Evolutionary conservation across 495 filamentous ascomycete genomes (phyloP), one percentile per base, ranked within the genome.

Genomic region (Tuber indicum): DNA sequence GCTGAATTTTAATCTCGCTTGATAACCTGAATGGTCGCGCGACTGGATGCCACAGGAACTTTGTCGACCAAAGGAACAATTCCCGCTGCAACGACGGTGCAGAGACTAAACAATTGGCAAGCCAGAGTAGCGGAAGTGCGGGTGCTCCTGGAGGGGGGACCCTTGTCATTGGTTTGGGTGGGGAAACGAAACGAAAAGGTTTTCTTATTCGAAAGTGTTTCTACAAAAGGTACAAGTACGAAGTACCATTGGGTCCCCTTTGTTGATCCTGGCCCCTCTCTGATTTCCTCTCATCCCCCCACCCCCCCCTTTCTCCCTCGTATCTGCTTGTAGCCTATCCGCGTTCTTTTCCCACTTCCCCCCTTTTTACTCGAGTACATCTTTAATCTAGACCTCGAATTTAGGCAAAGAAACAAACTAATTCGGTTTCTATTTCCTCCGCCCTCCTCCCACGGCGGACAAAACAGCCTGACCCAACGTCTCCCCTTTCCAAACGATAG

Each of bases 261-360:
- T 66, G 58, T 66, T 66, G 58, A 66, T 32, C 58, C 58, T 66
- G 26, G 58, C 32, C 32, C 32, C 32, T 66, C 58, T 66, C 26
- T 66, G 26, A 66, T 26, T 66, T 66, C 58, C 16, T 36, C 26
- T 5, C 49, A 58, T 58, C 49, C 58, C 26, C 9, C 49, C 49
- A 1, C 49, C 7, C 8, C 49, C 23, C 23, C n/a, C 58, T 12
- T 66, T 6, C 26, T 26, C 58, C 58, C 58, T 66, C 58, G 58
- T 66, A 66, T 66, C 58, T 66, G 26, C 58, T 66, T 12, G 58
- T 66, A 66, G 58, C 58, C 58, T 66, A 66, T 66, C 58, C 58
- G 26, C 32, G 58, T 19, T 66, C 58, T 14, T 12, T 17, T 17
- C 5, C 32, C 58, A 36, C 26, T 36, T 36, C 14, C 58, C 58